Evolutionary conservation across 2,329 filamentous ascomycete species (phyloP).

Genomic region (Monilinia vaccinii-corymbosi): DNA sequence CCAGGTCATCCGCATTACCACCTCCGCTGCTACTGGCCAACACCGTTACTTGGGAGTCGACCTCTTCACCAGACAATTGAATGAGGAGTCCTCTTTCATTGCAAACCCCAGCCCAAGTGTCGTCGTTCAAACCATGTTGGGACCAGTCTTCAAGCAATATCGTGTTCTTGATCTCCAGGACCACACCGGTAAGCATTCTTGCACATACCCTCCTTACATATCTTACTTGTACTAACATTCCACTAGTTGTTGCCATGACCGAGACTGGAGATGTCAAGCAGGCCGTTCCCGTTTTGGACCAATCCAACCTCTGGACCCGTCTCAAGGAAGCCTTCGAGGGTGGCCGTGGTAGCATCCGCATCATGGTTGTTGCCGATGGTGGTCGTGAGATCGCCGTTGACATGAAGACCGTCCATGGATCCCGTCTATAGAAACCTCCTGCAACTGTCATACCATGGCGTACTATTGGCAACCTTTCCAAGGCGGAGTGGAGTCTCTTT

Average conservation of each 20-base stretch:
- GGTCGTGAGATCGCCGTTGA: slow-evolving; percentile 94
- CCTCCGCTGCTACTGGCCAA: slow-evolving; percentile 94
- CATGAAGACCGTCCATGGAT: slow-evolving; percentile 94
- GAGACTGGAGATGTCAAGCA: slow-evolving; percentile 98
- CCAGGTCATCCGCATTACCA: slow-evolving; percentile 99
- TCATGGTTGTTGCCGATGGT: slow-evolving; percentile 89
- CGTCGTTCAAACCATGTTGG: slow-evolving; percentile 98
- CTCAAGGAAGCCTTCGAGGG: slow-evolving; percentile 79
- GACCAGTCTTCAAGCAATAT: slow-evolving; percentile 99
- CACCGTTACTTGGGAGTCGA: slow-evolving; percentile 99
- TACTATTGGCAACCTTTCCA: slow-evolving; percentile 3
- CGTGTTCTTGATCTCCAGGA: slow-evolving; percentile 95
- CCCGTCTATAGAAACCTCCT: slow-evolving; percentile 41
- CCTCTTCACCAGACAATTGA: slow-evolving; percentile 98
- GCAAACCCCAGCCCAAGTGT: slow-evolving; percentile 95
- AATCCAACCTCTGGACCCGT: slow-evolving; percentile 78
- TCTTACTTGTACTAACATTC: slow-evolving; percentile 10
- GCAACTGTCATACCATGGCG: slow-evolving; percentile 4
- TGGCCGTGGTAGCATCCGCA: slow-evolving; percentile 86
- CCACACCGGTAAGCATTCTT: slow-evolving; percentile 45
- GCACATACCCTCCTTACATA: slow-evolving; percentile 9
- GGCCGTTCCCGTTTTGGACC: slow-evolving; percentile 83
- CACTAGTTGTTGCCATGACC: slow-evolving; percentile 85
- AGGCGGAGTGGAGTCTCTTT: neutral
- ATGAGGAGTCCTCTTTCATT: slow-evolving; percentile 97